Conservation (phyloP, 257 asterid genomes). For the Hygrophila difformis region DNA sequence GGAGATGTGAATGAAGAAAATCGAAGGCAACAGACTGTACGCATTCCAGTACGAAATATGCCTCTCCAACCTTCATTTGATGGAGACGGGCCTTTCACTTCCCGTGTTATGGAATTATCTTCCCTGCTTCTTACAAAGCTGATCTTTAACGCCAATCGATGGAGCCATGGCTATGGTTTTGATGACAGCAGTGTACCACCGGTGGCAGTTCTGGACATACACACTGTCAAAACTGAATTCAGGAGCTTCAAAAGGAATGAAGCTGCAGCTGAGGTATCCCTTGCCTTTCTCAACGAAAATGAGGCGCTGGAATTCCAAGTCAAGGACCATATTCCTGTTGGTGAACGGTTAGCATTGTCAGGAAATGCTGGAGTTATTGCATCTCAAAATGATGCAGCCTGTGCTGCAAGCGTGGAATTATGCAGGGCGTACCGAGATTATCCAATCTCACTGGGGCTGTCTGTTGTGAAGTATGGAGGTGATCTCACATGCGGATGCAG, state of each 20-base stretch:
- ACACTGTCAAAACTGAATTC: constrained; percentile 23
- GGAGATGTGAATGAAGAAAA: constrained; percentile 13
- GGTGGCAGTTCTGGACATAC: too few relatives aligned
- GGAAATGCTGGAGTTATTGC: constrained; percentile 25
- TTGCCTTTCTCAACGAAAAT: constrained; percentile 19
- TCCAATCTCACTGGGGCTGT: constrained; percentile 23
- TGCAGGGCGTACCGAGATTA: constrained; percentile 19
- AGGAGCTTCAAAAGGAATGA: constrained; percentile 16
- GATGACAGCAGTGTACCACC: too few relatives aligned
- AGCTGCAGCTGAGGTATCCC: constrained; percentile 29
- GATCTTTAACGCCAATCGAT: constrained; percentile 24
- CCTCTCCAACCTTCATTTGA: constrained; percentile 23
- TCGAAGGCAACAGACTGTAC: constrained; percentile 6
- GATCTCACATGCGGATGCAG: constrained; percentile 33
- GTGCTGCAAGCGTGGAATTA: constrained; percentile 28
- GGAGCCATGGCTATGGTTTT: constrained; percentile 41
- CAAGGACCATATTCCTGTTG: constrained; percentile 27
- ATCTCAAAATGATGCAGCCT: constrained; percentile 29
- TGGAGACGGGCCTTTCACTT: constrained; percentile 23
- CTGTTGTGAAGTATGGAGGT: constrained; percentile 31
- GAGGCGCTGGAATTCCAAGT: constrained; percentile 20
- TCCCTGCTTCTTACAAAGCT: constrained; percentile 22
- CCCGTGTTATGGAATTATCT: constrained; percentile 13
- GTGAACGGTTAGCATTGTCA: constrained; percentile 18
- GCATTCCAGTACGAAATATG: constrained; percentile 21